Percentiles rank a stretch among this genome's conserved stretches.
Conservation (phyloP, 352 stramenopile species). For the Peronosclerospora sorghi region DNA sequence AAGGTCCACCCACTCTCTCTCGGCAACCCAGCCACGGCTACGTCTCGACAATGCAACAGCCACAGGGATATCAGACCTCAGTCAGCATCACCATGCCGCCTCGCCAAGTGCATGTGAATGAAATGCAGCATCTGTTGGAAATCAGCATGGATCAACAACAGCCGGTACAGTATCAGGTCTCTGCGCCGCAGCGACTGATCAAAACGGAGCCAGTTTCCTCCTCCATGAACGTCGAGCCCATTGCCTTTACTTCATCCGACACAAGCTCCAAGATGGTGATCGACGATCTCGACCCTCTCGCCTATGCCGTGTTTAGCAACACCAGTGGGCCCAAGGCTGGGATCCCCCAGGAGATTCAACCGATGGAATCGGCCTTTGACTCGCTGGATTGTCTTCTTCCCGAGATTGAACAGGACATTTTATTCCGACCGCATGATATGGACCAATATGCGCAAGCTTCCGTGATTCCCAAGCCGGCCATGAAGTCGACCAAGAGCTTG, state of each 20-base stretch:
- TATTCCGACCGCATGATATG: conserved; percentile 31
- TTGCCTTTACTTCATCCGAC: conserved; percentile 35
- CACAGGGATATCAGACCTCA: conserved; percentile 18
- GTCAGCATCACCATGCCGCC: conserved; percentile 28
- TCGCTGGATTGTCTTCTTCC: conserved; percentile 61
- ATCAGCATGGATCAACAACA: conserved; percentile 57
- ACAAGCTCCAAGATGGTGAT: conserved; percentile 25
- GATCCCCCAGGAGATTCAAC: conserved; percentile 41
- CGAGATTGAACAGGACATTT: conserved; percentile 54
- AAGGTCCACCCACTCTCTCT: conserved; percentile 27
- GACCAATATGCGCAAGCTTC: conserved; percentile 30
- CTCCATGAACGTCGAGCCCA: conserved; percentile 50
- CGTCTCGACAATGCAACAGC: conserved; percentile 37
- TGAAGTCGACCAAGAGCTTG: conserved; percentile 47
- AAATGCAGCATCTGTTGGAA: conserved; percentile 47
- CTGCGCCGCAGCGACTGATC: conserved; percentile 9
- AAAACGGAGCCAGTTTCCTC: conserved; percentile 21
- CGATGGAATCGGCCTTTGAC: conserved; percentile 64
- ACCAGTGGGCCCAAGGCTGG: conserved; percentile 4
- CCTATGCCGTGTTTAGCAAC: conserved; percentile 44
- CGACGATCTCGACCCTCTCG: conserved; percentile 55
- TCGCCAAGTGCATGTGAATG: conserved; percentile 30
- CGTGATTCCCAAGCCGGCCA: conserved; percentile 15
- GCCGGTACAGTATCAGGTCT: conserved; percentile 17
- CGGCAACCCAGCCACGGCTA: conserved; percentile 64